Conservation (phyloP, 2,329 filamentous ascomycete genomes). For the Drechslerella stenobrocha region DNA sequence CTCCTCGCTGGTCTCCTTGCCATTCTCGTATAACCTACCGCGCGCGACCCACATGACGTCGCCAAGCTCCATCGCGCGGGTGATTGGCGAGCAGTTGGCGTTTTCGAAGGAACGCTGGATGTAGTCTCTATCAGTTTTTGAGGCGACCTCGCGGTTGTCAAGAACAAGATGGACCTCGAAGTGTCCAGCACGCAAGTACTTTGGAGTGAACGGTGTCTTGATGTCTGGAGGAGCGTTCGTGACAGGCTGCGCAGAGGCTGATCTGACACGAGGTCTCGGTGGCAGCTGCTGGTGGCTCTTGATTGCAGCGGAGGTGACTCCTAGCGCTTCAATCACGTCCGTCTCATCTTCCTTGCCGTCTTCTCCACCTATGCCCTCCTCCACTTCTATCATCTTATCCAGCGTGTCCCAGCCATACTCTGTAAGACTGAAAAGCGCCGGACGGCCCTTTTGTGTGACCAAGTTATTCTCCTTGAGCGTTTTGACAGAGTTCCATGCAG, state of each 20-base stretch:
- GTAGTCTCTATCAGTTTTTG: conserved; percentile 72
- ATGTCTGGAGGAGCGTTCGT: conserved; percentile 26
- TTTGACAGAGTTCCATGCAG: conserved; percentile 82
- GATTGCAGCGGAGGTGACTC: conserved; percentile 2
- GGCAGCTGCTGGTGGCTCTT: conserved; percentile 9
- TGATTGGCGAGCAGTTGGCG: conserved; percentile 67
- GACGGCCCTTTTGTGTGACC: conserved; percentile 71
- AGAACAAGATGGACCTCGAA: conserved; percentile 75
- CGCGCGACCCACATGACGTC: conserved; percentile 81
- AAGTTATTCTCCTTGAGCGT: conserved; percentile 73
- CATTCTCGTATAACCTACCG: conserved; percentile 56
- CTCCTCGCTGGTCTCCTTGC: conserved; percentile 60
- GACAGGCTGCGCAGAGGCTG: conserved; percentile 42
- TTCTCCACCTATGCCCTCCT: conserved; percentile 16
- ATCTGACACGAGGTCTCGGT: conserved; percentile 9
- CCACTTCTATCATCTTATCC: conserved; percentile 63
- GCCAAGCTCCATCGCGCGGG: conserved; percentile 71
- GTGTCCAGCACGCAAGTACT: conserved; percentile 65
- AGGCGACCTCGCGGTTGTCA: conserved; percentile 73
- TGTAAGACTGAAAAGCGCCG: conserved; percentile 70
- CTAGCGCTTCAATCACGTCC: conserved; percentile 25
- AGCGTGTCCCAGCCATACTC: conserved; percentile 79
- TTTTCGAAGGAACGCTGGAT: conserved; percentile 72
- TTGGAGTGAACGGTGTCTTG: conserved; percentile 61
- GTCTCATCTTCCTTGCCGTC: conserved; percentile 26